phyloP scores from a whole-genome alignment of 257 asterid species.

The Linderniella brevidens region DNA sequence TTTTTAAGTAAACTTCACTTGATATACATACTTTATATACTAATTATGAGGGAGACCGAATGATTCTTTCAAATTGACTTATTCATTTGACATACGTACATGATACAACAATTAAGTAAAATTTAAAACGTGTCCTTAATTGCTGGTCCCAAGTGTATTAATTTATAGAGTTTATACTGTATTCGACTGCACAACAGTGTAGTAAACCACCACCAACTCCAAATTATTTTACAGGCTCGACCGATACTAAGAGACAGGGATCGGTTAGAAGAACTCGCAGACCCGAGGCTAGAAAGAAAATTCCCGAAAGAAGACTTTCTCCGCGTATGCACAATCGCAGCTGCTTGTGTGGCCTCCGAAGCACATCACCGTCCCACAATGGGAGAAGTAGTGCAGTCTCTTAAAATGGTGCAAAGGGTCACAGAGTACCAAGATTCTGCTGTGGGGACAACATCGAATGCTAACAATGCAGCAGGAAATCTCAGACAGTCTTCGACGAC shows the following conservation, averaged over 20 bases:
- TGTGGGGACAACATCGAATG: slow-evolving; percentile 20
- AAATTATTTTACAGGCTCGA: slow-evolving; percentile 39
- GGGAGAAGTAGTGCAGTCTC: slow-evolving; percentile 98
- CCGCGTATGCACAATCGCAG: slow-evolving; percentile 90
- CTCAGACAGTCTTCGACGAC: slow-evolving; percentile 82
- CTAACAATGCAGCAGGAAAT: slow-evolving; percentile 25
- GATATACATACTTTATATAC: no score
- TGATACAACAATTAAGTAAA: no score
- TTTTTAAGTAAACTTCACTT: no score
- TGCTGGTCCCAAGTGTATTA: no score
- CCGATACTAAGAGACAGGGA: slow-evolving; percentile 76
- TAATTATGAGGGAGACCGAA: no score
- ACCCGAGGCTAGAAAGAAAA: slow-evolving; percentile 60
- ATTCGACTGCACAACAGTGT: no score
- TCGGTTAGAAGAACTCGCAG: slow-evolving; percentile 80
- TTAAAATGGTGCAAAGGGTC: slow-evolving; percentile 80
- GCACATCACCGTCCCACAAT: slow-evolving; percentile 83
- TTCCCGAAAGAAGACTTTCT: slow-evolving; percentile 72
- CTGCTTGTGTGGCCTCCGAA: slow-evolving; percentile 94
- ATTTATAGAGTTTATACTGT: no score
- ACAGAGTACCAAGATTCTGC: slow-evolving; percentile 52
- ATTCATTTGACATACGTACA: no score
- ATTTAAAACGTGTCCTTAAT: no score
- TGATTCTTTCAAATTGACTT: no score
- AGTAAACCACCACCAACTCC: no score